Evolutionary conservation across 2,329 filamentous ascomycete genomes (phyloP).

Genomic region (Camptophora hylomeconis): DNA sequence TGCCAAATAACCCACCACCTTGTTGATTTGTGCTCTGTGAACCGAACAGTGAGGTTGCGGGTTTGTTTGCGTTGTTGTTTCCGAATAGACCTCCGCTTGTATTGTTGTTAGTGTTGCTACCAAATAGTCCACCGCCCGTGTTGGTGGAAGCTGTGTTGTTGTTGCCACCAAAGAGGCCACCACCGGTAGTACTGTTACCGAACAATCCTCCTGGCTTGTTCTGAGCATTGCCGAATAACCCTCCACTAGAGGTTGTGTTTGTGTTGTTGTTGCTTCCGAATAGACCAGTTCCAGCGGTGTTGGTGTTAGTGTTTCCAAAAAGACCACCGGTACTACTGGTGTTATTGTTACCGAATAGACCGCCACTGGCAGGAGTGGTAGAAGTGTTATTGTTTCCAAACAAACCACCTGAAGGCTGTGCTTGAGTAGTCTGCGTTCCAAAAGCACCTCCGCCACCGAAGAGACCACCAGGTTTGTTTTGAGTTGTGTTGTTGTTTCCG

Average conservation of each 20-base stretch:
- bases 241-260: conserved; percentile 30
- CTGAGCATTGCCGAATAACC: conserved; percentile 31
- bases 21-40: conserved; percentile 21
- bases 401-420: conserved; percentile 30
- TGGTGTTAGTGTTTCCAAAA: conserved; percentile 32
- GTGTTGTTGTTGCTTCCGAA: conserved; percentile 22
- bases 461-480: conserved; percentile 29
- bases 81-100: conserved; percentile 16
- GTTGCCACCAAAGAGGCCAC: conserved; percentile 32
- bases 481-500: conserved; percentile 24
- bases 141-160: conserved; percentile 28
- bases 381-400: conserved; percentile 27
- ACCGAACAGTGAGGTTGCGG: conserved; percentile 47
- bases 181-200: conserved; percentile 31
- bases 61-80: conserved; percentile 29
- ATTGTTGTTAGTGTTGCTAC: conserved; percentile 17
- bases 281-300: conserved; percentile 7
- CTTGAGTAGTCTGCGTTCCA: conserved; percentile 23
- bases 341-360: conserved; percentile 29
- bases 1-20: conserved; percentile 29
- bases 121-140: conserved; percentile 36
- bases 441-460: conserved; percentile 24
- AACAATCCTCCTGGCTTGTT: conserved; percentile 25
- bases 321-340: conserved; percentile 21
- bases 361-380: conserved; percentile 21